These are phyloP conservation scores for Aspergillus alliaceus DNA, from an alignment of 2,329 filamentous ascomycete species.

Conservation along the genomic window DNA sequence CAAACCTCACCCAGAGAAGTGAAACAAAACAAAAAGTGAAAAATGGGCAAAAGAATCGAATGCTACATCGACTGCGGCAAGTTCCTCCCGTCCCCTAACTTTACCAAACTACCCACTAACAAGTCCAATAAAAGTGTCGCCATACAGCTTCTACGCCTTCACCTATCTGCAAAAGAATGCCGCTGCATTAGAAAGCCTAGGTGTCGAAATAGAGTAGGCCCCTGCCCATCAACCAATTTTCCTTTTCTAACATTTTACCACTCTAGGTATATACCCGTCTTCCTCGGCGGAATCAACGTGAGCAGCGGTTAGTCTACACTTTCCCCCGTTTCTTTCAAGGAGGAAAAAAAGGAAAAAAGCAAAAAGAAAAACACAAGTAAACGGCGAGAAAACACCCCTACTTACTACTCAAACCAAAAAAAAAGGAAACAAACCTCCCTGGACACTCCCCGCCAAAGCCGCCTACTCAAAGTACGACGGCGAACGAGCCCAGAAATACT, in stretches of 20 bases:
- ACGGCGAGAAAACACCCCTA: too few species aligned
- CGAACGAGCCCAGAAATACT: conserved; percentile 52
- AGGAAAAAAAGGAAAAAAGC: not conserved
- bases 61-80: conserved; percentile 67
- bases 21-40: not conserved
- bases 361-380: too few species aligned
- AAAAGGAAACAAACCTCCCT: conserved; percentile 73
- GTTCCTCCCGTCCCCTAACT: too few species aligned
- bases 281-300: conserved; percentile 67
- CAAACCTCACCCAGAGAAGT: too few species aligned
- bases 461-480: conserved; percentile 55
- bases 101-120: not conserved
- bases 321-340: not conserved
- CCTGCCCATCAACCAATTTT: too few species aligned
- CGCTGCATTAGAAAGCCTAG: conserved; percentile 55
- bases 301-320: conserved; percentile 58
- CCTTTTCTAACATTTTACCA: too few species aligned
- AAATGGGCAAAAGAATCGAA: conserved; percentile 64
- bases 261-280: conserved; percentile 69
- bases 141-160: conserved; percentile 55
- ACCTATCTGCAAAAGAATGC: conserved; percentile 59
- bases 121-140: conserved; percentile 55
- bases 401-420: too few species aligned
- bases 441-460: conserved; percentile 68
- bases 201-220: conserved; percentile 65